Evolutionary conservation across 2,329 filamentous ascomycete species (phyloP), one percentile per base, ranked within the genome.

Genomic region (Pleoardoris graminearum): DNA sequence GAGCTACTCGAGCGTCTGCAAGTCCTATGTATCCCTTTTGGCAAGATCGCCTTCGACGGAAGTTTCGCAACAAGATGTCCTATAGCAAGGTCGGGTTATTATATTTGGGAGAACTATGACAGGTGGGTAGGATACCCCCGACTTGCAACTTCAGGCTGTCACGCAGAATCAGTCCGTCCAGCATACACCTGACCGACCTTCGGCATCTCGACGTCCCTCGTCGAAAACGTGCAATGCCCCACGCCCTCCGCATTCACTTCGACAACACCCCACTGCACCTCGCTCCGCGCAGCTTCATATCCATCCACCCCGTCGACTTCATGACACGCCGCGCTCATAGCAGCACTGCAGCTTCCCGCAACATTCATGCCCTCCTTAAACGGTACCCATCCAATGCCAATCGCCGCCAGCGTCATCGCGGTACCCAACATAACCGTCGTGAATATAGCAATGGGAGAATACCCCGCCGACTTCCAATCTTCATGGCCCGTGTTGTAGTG

Each of bases 341-440:
- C 36, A 4, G 36, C 36, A 14, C 36, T 38, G n/a, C 36, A 38
- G 19, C 36, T 38, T 22, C 88, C 86, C 21, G 88, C 91, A 78
- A 92, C 90, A 72, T 89, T 89, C 55, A 91, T 92, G 57, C 80
- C 91, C 14, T 88, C 87, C 5, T 79, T 91, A 12, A 89, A 88
- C 2, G 86, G 88, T 1, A 87, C 87, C 0, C 90, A 91, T 71
- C 89, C 89, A 32, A 79, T 78, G 66, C 85, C 50, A 19, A 62
- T n/a, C 7, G 57, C 48, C 17, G 47, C 41, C 3, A 55, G n/a
- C 12, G 30, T 50, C 35, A 37, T 57, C 12, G 49, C 39, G 4
- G 38, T 19, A 12, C 52, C 49, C 8, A 45, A 38, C 8, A 53
- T 49, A 4, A 65, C 10, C 7, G 52, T 45, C n/a, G 54, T 37